Evolutionary conservation across 805 yeast genomes (phyloP).

Genomic region (Candida saitoana): DNA sequence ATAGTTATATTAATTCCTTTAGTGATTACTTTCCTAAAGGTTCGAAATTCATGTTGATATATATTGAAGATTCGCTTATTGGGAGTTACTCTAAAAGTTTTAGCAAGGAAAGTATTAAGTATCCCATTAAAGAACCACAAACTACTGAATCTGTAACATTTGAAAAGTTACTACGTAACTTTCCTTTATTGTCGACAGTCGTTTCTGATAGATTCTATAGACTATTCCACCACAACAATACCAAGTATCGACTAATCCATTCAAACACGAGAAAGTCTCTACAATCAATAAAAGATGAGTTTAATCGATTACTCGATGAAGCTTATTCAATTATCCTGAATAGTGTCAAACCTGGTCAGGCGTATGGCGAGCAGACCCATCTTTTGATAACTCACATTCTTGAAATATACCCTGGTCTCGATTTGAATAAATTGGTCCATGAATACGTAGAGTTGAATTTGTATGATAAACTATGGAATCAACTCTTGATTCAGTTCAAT

Average conservation of each 20-base stretch:
- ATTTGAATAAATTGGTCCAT: slow-evolving; percentile 53
- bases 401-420: slow-evolving; percentile 33
- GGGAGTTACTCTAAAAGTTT: slow-evolving; percentile 28
- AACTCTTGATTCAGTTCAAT: slow-evolving; percentile 32
- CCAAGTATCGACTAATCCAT: slow-evolving; percentile 27
- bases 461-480: slow-evolving; percentile 64
- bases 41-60: slow-evolving; percentile 50
- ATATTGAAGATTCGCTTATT: slow-evolving; percentile 52
- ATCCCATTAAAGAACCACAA: background rate
- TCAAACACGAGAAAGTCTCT: slow-evolving; percentile 25
- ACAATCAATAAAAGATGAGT: slow-evolving; percentile 24
- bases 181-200: slow-evolving; percentile 36
- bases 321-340: slow-evolving; percentile 36
- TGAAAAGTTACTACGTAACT: slow-evolving; percentile 34
- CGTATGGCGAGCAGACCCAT: slow-evolving; percentile 30
- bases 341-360: slow-evolving; percentile 30
- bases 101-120: background rate
- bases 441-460: slow-evolving; percentile 69
- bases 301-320: slow-evolving; percentile 29
- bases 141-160: slow-evolving; percentile 20
- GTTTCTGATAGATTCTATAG: slow-evolving; percentile 36
- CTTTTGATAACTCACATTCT: slow-evolving; percentile 27
- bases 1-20: slow-evolving; percentile 50
- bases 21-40: slow-evolving; percentile 59
- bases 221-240: slow-evolving; percentile 40